Conservation (phyloP, 495 filamentous ascomycete species). For the Lasiosphaeria hispida region DNA sequence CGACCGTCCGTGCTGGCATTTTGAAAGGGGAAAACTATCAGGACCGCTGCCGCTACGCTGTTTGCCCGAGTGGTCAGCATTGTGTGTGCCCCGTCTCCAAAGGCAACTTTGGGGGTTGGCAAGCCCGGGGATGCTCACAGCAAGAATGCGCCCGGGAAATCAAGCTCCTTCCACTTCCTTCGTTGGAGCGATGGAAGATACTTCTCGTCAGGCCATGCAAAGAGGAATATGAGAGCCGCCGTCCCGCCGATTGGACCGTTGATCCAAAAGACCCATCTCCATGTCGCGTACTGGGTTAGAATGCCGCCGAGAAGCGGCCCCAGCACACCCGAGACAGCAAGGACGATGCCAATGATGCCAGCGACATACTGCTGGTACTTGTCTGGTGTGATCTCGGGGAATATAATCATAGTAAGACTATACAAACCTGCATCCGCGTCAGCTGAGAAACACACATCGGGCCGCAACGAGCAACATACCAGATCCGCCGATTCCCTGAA, state of each 20-base stretch:
- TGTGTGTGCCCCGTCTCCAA: background rate
- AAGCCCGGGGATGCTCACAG: slow-evolving; percentile 28
- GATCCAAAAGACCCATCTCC: slow-evolving; percentile 72
- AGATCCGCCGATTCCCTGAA: slow-evolving; percentile 48
- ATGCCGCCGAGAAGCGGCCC: slow-evolving; percentile 65
- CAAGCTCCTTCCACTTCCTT: slow-evolving; percentile 47
- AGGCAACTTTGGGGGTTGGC: background rate
- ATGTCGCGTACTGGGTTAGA: slow-evolving; percentile 57
- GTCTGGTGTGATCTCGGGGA: slow-evolving; percentile 49
- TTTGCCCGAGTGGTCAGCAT: background rate
- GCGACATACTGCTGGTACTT: slow-evolving; percentile 36
- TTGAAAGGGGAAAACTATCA: slow-evolving; percentile 61
- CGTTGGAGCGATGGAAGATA: slow-evolving; percentile 31
- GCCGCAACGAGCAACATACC: slow-evolving; percentile 23
- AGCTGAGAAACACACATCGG: background rate
- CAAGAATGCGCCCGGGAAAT: slow-evolving; percentile 54
- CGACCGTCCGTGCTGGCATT: slow-evolving; percentile 42
- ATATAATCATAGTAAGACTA: slow-evolving; percentile 53
- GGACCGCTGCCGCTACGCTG: slow-evolving; percentile 50
- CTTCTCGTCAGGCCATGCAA: slow-evolving; percentile 43
- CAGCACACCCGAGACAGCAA: slow-evolving; percentile 37
- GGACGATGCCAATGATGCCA: slow-evolving; percentile 26
- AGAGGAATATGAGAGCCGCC: slow-evolving; percentile 46
- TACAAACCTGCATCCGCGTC: slow-evolving; percentile 24
- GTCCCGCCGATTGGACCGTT: slow-evolving; percentile 54